Percentiles rank a stretch among this genome's conserved stretches.
phyloP scores from a whole-genome alignment of 306 rosid genomes.

The Cicer bijugum region DNA sequence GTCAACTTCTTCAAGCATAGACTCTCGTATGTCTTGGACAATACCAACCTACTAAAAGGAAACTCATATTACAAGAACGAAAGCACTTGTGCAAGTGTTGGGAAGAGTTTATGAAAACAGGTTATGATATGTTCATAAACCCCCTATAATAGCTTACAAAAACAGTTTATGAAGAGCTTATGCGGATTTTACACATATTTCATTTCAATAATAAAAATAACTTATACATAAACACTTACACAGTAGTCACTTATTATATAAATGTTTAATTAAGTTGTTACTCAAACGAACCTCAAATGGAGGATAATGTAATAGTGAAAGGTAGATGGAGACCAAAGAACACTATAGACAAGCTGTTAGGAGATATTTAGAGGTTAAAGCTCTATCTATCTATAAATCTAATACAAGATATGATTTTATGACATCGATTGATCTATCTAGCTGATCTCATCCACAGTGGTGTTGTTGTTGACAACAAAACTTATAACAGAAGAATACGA shows the following conservation, averaged over 20 bases:
- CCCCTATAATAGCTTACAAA: not conserved
- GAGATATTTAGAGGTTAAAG: not conserved
- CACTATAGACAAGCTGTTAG: not conserved
- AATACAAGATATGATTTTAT: not conserved
- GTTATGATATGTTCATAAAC: not conserved
- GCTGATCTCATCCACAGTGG: not conserved
- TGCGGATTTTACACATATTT: not conserved
- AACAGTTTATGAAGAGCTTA: not conserved
- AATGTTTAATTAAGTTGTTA: not conserved
- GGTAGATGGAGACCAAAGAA: not conserved
- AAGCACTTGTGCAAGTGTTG: not conserved
- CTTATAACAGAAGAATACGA: conserved; percentile 19
- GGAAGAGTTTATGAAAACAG: not conserved
- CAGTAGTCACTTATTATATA: not conserved
- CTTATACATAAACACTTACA: not conserved
- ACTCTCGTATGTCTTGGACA: conserved; percentile 88
- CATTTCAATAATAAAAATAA: not conserved
- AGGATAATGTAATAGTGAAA: not conserved
- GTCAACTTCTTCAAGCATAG: conserved; percentile 99
- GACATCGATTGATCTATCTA: not conserved
- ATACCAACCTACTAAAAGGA: conserved; percentile 79
- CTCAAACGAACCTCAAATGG: not conserved
- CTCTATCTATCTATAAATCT: not conserved
- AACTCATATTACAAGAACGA: conserved; percentile 42
- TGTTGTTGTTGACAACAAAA: not conserved